Evolutionary conservation across 1,139 yeast genomes (phyloP).

Genomic region (Geotrichum carabidarum): DNA sequence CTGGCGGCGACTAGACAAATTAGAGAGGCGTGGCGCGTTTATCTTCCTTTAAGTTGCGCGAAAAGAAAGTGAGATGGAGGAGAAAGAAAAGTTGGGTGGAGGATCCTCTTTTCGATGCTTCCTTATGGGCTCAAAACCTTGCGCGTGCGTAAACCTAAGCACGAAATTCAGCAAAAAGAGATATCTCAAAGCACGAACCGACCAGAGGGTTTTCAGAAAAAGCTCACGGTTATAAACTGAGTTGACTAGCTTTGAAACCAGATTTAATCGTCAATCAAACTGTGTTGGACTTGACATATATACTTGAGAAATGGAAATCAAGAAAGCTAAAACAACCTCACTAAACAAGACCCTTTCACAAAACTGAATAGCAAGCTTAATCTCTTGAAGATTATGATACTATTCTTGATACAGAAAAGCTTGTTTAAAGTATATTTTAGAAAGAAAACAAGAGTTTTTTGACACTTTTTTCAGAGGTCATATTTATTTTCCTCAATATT

Average conservation of each 20-base stretch:
- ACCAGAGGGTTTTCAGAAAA: background rate
- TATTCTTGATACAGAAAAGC: too few relatives aligned
- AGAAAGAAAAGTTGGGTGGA: slow-evolving; percentile 13
- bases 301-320: too few relatives aligned
- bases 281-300: too few relatives aligned
- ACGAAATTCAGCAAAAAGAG: background rate
- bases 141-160: slow-evolving; percentile 17
- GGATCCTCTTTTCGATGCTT: slow-evolving; percentile 8
- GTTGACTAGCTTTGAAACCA: background rate
- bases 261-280: too few relatives aligned
- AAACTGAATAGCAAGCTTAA: too few relatives aligned
- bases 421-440: too few relatives aligned
- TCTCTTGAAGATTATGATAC: too few relatives aligned
- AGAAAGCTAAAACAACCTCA: too few relatives aligned
- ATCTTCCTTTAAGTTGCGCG: background rate
- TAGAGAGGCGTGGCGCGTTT: too few relatives aligned
- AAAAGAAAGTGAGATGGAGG: slow-evolving; percentile 9
- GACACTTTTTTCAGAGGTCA: too few relatives aligned
- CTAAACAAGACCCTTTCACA: too few relatives aligned
- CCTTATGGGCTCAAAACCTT: slow-evolving; percentile 1
- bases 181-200: background rate
- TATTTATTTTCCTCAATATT: background rate
- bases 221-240: background rate
- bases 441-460: too few relatives aligned
- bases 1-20: background rate